Percentiles rank a stretch among this genome's conserved stretches.
These are phyloP conservation scores for Aspergillus carlsbadensis DNA, from an alignment of 495 filamentous ascomycete species.

Conservation along the genomic window DNA sequence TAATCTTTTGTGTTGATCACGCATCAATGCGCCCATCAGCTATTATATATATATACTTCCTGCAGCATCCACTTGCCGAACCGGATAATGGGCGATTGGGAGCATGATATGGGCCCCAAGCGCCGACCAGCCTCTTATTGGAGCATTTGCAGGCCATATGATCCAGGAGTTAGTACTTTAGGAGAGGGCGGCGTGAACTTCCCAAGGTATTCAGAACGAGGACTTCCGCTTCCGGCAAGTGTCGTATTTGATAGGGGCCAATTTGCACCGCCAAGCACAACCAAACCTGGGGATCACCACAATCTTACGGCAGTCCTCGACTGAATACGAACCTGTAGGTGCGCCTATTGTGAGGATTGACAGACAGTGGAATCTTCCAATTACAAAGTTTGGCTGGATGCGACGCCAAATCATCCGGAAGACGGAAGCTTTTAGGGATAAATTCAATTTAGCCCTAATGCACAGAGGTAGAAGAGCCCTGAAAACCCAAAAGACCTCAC, in stretches of 20 bases:
- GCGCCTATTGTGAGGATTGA: not conserved
- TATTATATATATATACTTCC: too few species aligned
- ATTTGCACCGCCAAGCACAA: not conserved
- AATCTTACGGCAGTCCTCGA: too few species aligned
- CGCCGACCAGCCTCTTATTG: too few species aligned
- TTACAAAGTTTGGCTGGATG: too few species aligned
- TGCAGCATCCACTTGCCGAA: too few species aligned
- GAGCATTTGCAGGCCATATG: not conserved
- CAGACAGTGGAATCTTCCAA: too few species aligned
- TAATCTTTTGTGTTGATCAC: too few species aligned
- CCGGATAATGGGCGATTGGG: too few species aligned
- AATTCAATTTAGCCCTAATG: not conserved
- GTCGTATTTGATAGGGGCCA: constrained; percentile 6
- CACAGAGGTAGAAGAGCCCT: not conserved
- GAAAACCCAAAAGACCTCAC: not conserved
- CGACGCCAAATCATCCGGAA: not conserved
- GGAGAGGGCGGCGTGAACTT: not conserved
- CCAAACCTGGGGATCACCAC: not conserved
- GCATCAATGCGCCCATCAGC: too few species aligned
- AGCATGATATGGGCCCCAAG: too few species aligned
- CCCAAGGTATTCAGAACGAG: not conserved
- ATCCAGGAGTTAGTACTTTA: not conserved
- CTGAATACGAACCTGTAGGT: not conserved
- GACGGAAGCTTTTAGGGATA: not conserved
- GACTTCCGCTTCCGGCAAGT: constrained; percentile 4